Evolutionary conservation across 176 grass and related monocot species (phyloP).

Genomic region (Cymbopogon citratus): DNA sequence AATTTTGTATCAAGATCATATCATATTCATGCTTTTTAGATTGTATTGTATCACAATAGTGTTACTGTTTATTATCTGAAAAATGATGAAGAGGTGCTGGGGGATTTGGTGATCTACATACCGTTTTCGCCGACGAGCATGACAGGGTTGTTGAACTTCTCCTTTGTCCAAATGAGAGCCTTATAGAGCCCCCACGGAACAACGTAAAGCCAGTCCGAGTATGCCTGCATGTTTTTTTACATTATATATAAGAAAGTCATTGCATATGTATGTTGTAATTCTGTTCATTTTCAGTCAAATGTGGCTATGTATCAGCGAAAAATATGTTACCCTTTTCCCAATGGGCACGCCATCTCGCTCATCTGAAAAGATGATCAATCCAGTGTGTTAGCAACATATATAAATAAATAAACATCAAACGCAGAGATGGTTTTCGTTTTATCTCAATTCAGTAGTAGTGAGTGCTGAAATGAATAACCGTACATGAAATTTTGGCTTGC

Average conservation of each 20-base stretch:
- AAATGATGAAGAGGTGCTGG: neutral
- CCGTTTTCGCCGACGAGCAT: conserved; percentile 82
- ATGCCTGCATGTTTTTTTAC: conserved; percentile 35
- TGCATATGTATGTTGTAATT: neutral
- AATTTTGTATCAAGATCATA: neutral
- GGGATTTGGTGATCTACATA: neutral
- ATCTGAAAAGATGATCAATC: conserved; percentile 27
- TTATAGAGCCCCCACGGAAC: conserved; percentile 93
- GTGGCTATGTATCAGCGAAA: neutral
- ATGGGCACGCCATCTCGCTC: conserved; percentile 55
- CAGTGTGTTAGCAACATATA: neutral
- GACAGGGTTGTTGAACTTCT: conserved; percentile 53
- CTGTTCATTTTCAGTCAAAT: neutral
- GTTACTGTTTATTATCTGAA: neutral
- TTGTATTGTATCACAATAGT: neutral
- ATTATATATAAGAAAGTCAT: neutral
- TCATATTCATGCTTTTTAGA: neutral
- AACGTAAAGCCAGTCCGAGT: conserved; percentile 78
- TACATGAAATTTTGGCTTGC: conserved; percentile 57
- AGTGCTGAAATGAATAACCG: neutral
- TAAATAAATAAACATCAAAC: neutral
- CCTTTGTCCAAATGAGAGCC: conserved; percentile 71
- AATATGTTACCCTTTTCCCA: conserved; percentile 48
- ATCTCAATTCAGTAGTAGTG: neutral
- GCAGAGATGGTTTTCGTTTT: neutral